Percentiles rank a stretch among this genome's conserved stretches.
Conservation (phyloP, 305 asterid species). For the Solanum hybrid region DNA sequence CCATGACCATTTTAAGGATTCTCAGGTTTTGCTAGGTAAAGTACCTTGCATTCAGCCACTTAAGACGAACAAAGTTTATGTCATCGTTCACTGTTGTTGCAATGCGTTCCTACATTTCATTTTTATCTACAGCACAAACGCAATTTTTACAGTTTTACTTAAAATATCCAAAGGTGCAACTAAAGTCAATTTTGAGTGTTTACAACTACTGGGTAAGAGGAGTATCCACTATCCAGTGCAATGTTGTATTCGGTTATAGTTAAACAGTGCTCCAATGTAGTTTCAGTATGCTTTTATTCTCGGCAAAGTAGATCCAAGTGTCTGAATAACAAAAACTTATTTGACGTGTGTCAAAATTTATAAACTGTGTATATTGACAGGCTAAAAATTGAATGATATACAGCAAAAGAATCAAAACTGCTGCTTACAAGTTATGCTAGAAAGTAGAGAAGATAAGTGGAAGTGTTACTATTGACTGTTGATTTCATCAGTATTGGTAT, state of each 20-base stretch:
- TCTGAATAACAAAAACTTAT: not conserved
- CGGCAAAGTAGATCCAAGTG: not conserved
- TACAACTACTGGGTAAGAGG: not conserved
- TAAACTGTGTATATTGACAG: not conserved
- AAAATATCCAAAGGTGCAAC: not conserved
- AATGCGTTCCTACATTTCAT: not conserved
- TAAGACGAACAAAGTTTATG: not conserved
- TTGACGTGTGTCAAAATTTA: not conserved
- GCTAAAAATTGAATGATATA: not conserved
- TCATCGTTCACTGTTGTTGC: not conserved
- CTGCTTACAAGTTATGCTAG: not conserved
- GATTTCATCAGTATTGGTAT: constrained; percentile 43
- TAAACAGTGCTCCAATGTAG: not conserved
- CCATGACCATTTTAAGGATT: not conserved
- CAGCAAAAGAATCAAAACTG: constrained; percentile 2
- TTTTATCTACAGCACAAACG: not conserved
- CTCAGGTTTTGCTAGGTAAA: not conserved
- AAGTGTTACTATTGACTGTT: constrained; percentile 32
- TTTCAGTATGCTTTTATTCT: not conserved
- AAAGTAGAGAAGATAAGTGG: not conserved
- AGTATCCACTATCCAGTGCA: not conserved
- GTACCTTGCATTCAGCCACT: not conserved
- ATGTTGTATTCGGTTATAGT: not conserved
- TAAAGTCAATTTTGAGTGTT: not conserved
- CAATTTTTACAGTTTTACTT: not conserved